Evolutionary conservation across 805 yeast species (phyloP).

Genomic region (Candida nitratophila): DNA sequence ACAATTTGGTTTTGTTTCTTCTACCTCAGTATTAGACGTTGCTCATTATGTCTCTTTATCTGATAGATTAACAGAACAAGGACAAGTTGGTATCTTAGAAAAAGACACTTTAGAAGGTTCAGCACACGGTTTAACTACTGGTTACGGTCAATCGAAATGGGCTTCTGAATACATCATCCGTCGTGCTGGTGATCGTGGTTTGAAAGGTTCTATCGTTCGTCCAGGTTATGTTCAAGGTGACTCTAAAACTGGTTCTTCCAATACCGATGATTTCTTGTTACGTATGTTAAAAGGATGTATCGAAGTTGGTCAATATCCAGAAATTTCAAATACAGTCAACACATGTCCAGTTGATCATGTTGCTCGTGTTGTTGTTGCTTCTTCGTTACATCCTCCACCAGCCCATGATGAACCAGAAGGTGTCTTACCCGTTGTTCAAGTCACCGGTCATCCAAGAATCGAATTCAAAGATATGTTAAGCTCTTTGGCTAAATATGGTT

Average conservation of each 20-base stretch:
- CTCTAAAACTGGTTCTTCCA: constrained; percentile 76
- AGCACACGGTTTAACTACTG: constrained; percentile 73
- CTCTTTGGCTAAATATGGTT: constrained; percentile 64
- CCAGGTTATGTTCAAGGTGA: constrained; percentile 97
- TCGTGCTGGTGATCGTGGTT: constrained; percentile 80
- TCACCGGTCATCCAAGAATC: constrained; percentile 95
- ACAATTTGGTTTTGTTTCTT: constrained; percentile 83
- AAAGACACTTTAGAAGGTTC: constrained; percentile 81
- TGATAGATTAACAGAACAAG: constrained; percentile 57
- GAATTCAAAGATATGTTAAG: constrained; percentile 70
- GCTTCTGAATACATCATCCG: constrained; percentile 87
- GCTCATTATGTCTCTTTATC: constrained; percentile 73
- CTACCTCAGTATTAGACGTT: constrained; percentile 89
- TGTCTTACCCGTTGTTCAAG: constrained; percentile 67
- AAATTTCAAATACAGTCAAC: constrained; percentile 80
- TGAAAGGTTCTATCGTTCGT: constrained; percentile 82
- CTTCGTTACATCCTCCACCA: constrained; percentile 70
- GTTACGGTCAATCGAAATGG: constrained; percentile 98
- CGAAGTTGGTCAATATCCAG: constrained; percentile 81
- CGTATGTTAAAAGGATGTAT: constrained; percentile 93
- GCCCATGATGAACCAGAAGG: constrained; percentile 29
- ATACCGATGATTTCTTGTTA: constrained; percentile 93
- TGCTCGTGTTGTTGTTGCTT: constrained; percentile 81
- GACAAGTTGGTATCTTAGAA: constrained; percentile 71
- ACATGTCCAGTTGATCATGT: constrained; percentile 99